A percentile compares a stretch with the other conserved stretches of the same genome.
phyloP scores from a whole-genome alignment of 1,284 basidiomycete genomes.

The Thecaphora thlaspeos region DNA sequence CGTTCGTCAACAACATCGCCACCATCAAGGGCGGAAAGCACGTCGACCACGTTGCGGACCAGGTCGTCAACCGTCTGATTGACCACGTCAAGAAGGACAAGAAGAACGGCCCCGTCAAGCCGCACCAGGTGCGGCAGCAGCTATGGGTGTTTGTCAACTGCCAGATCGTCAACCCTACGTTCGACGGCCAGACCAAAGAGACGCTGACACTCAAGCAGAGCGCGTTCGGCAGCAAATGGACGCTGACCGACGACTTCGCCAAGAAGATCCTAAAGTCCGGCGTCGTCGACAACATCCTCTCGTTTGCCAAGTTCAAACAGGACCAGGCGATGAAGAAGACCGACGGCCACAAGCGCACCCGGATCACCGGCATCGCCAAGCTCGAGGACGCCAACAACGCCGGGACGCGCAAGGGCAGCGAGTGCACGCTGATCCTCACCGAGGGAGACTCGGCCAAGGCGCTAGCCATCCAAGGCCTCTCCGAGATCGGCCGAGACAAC shows the following conservation, averaged over 20 bases:
- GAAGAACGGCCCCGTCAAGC: conserved; percentile 79
- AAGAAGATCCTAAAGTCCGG: conserved; percentile 90
- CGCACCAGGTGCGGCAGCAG: conserved; percentile 91
- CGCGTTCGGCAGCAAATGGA: conserved; percentile 86
- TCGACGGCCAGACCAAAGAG: conserved; percentile 99
- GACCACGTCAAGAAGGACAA: conserved; percentile 90
- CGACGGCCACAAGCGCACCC: conserved; percentile 80
- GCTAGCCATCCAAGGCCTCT: conserved; percentile 88
- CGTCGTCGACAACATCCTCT: conserved; percentile 87
- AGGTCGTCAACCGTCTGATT: conserved; percentile 75
- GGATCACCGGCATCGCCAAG: conserved; percentile 84
- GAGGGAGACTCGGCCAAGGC: conserved; percentile 99
- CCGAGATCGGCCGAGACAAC: conserved; percentile 91
- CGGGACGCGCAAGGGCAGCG: conserved; percentile 72
- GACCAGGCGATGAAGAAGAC: conserved; percentile 95
- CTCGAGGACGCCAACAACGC: conserved; percentile 98
- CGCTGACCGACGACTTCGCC: conserved; percentile 87
- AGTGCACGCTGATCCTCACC: conserved; percentile 94
- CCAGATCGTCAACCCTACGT: conserved; percentile 94
- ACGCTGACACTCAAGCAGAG: conserved; percentile 81
- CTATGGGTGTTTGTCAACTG: conserved; percentile 99
- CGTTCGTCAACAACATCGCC: conserved; percentile 96
- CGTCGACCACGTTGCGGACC: conserved; percentile 81
- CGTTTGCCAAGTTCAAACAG: conserved; percentile 95
- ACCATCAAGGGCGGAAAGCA: conserved; percentile 97